These are phyloP conservation scores for Pleurotus eryngii DNA, from an alignment of 768 basidiomycete species.

Conservation along the genomic window DNA sequence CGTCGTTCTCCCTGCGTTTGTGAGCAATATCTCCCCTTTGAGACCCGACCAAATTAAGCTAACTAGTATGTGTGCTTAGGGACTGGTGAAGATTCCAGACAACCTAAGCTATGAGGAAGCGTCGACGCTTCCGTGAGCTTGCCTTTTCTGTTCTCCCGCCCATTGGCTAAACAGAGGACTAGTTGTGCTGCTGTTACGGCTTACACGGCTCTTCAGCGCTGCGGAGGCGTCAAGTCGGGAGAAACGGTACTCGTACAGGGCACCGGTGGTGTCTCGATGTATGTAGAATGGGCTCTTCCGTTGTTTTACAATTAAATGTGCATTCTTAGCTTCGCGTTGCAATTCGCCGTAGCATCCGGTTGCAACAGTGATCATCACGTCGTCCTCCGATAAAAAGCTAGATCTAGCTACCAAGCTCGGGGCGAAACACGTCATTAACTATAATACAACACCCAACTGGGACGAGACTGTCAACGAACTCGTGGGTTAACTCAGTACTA, in stretches of 20 bases:
- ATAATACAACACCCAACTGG: slow-evolving; percentile 46
- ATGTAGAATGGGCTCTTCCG: not conserved
- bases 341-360: slow-evolving; percentile 48
- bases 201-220: slow-evolving; percentile 42
- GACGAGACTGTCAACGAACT: slow-evolving; percentile 41
- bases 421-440: slow-evolving; percentile 47
- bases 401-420: slow-evolving; percentile 37
- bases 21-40: slow-evolving; percentile 3
- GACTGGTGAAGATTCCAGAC: slow-evolving; percentile 35
- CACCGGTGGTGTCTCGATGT: slow-evolving; percentile 43
- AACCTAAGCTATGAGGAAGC: slow-evolving; percentile 45
- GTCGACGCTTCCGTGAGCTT: slow-evolving; percentile 37
- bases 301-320: slow-evolving; percentile 11
- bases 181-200: slow-evolving; percentile 47
- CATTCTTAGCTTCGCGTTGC: slow-evolving; percentile 35
- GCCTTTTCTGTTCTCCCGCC: no score
- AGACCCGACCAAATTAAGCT: not conserved
- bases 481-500: not conserved
- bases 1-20: slow-evolving; percentile 33
- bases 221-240: slow-evolving; percentile 38
- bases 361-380: slow-evolving; percentile 48
- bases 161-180: no score
- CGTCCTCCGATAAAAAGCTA: slow-evolving; percentile 48
- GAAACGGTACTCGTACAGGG: slow-evolving; percentile 45
- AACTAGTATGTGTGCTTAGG: slow-evolving; percentile 10